Base-by-base conservation (phyloP, 2,329 filamentous ascomycete species). In the Aspergillus cejpii region DNA sequence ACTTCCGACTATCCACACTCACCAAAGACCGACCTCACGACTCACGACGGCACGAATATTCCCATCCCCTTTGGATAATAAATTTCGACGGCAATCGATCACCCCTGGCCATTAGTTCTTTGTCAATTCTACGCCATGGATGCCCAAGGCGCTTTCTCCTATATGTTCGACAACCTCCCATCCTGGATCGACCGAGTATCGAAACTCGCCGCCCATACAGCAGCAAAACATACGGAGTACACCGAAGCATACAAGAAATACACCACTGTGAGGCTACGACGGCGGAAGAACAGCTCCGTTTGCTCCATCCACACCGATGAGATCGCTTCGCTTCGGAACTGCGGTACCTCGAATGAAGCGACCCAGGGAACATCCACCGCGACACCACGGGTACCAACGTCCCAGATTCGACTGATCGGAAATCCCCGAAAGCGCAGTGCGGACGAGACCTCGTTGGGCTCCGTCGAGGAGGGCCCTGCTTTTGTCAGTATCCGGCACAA, bases 401-500 rank as follows among this genome's bases (percentile, higher is more conserved):
- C 44, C 29, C 47, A 51, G 10, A 37, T 39, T 10, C 51, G 50
- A 24, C 41, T 43, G 15, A 45, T 57, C 14, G 51, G 47, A 2
- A 58, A 61, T 29, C 61, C 57, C 37, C 63, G 64, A 20, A 70
- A 69, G 46, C 64, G 62, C 14, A 62, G 61, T 26, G 54, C 60
- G 10, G 63, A 66, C 33, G 58, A 64, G 17, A 55, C 51, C 11
- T 51, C 58, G 5, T 69, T 65, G 1, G 54, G 59, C 8, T 66
- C 65, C 1, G 53, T 45, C 6, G 58, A 67, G 7, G 58, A 53
- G 14, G 54, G 58, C 21, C 51, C 57, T 10, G 31, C 6, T n/a
- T 79, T 80, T 50, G 85, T 84, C 62, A 81, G 85, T 43, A 81
- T 81, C 3, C 79, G 84, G 53, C 83, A 77, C 45, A 85, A 87